These are phyloP conservation scores for Alternaria sp. DNA, from an alignment of 2,329 filamentous ascomycete species.

Conservation along the genomic window DNA sequence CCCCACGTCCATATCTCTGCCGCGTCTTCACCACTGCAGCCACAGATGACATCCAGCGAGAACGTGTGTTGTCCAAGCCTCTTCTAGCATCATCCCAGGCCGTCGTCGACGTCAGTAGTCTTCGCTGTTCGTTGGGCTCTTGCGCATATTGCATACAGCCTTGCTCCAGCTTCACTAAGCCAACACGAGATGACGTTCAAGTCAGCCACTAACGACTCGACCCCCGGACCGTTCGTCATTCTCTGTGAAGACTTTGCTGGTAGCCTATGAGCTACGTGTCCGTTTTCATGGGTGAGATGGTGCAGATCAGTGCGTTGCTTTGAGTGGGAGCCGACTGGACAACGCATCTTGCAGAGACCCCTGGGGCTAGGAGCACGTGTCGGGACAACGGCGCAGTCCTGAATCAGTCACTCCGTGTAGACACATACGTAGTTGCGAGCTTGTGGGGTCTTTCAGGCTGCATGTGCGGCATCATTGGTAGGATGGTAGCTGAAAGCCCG, in stretches of 20 bases:
- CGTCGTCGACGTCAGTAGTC: constrained; percentile 5
- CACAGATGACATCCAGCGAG: neutral
- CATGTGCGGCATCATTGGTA: neutral
- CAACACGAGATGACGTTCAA: constrained; percentile 24
- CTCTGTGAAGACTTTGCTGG: constrained; percentile 23
- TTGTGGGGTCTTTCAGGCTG: neutral
- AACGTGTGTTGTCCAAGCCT: constrained; percentile 27
- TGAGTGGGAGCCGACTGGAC: constrained; percentile 29
- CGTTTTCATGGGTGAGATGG: constrained; percentile 35
- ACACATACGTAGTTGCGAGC: neutral
- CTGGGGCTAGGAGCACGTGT: constrained; percentile 3
- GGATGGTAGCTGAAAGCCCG: neutral
- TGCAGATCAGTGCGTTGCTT: constrained; percentile 33
- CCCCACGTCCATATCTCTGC: constrained; percentile 3
- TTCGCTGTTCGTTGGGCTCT: constrained; percentile 10
- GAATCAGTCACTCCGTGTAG: neutral
- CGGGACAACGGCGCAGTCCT: constrained; percentile 3
- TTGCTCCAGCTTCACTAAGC: constrained; percentile 24
- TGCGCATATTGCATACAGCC: constrained; percentile 19
- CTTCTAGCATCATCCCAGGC: constrained; percentile 14
- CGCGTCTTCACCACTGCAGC: neutral
- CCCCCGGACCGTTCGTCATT: constrained; percentile 21
- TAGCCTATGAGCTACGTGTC: constrained; percentile 47
- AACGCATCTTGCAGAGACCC: constrained; percentile 45
- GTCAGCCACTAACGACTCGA: constrained; percentile 27